Percentiles rank a stretch among this genome's conserved stretches.
Conservation (phyloP, 1,284 basidiomycete genomes). For the Vanrija pseudolonga region DNA sequence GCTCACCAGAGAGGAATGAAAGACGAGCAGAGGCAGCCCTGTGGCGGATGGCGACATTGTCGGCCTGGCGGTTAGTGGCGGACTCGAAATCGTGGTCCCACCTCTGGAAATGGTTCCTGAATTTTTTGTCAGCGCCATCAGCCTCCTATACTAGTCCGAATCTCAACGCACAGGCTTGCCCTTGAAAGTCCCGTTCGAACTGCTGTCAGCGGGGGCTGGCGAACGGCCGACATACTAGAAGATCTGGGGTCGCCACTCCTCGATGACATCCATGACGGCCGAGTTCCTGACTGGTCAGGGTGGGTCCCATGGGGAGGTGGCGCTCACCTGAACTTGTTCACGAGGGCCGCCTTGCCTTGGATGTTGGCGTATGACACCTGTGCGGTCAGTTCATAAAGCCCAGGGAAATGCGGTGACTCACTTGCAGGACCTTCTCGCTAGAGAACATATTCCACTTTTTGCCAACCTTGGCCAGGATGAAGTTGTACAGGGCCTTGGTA, state of each 20-base stretch:
- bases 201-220: conserved; percentile 7
- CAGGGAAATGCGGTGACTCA: conserved; percentile 11
- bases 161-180: conserved; percentile 24
- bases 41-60: conserved; percentile 5
- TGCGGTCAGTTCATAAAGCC: neutral
- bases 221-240: conserved; percentile 32
- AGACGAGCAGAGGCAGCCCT: conserved; percentile 4
- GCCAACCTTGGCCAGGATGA: conserved; percentile 39
- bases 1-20: conserved; percentile 1
- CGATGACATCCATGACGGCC: conserved; percentile 42
- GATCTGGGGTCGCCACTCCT: conserved; percentile 47
- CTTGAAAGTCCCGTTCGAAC: conserved; percentile 33
- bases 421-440: conserved; percentile 49
- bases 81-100: neutral
- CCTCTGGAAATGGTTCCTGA: conserved; percentile 15
- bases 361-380: conserved; percentile 49
- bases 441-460: conserved; percentile 48
- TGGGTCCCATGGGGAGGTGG: too few species aligned
- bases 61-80: neutral
- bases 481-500: conserved; percentile 29
- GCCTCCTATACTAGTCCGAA: neutral
- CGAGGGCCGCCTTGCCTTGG: conserved; percentile 45
- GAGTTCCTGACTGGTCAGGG: conserved; percentile 33
- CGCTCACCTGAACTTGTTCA: conserved; percentile 47
- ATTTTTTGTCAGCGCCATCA: neutral